phyloP scores from a whole-genome alignment of 192 early-diverging fungal genomes.

The Mortierella antarctica region DNA sequence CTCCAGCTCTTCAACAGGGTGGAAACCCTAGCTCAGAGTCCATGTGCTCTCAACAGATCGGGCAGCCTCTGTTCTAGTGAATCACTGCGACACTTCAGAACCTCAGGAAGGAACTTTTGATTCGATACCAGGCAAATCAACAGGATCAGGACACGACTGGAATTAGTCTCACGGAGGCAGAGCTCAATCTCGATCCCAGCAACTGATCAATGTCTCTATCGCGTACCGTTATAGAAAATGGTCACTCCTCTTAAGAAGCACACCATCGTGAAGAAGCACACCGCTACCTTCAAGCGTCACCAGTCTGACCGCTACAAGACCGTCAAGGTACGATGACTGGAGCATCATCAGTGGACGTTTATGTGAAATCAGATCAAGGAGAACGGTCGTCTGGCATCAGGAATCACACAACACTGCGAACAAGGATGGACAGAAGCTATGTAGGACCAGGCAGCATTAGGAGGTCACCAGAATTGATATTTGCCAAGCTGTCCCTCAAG shows the following conservation, averaged over 20 bases:
- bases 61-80: no score
- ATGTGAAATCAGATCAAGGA: background rate
- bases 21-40: no score
- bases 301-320: constrained; percentile 99
- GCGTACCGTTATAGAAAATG: constrained; percentile 70
- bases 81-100: no score
- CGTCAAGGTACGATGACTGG: constrained; percentile 77
- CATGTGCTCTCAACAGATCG: no score
- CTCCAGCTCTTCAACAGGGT: no score
- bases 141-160: no score
- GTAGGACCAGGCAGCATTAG: background rate
- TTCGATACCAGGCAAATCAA: no score
- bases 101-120: no score
- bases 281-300: constrained; percentile 94
- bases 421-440: background rate
- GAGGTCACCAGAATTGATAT: no score
- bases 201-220: constrained; percentile 15
- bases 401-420: background rate
- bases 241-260: constrained; percentile 94
- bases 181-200: background rate
- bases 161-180: no score
- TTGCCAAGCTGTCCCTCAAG: no score
- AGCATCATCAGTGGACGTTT: constrained; percentile 1
- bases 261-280: constrained; percentile 99
- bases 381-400: background rate